A percentile compares a stretch with the other conserved stretches of the same genome.
phyloP scores from a whole-genome alignment of 2,329 filamentous ascomycete species.

The Penicillium sp. region DNA sequence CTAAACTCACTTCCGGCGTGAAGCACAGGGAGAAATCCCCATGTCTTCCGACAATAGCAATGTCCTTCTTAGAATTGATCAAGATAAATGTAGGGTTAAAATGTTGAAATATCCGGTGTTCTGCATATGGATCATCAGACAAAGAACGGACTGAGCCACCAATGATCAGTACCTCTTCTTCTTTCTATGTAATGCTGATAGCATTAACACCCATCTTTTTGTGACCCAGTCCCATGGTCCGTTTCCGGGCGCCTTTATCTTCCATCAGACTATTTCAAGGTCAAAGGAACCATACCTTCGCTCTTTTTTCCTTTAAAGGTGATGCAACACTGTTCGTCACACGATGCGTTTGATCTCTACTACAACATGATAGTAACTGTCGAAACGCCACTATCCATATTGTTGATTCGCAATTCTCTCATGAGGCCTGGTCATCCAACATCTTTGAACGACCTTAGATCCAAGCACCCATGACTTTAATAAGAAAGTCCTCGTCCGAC shows the following conservation, averaged over 20 bases:
- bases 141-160: constrained; percentile 15
- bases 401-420: constrained; percentile 5
- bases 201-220: constrained; percentile 21
- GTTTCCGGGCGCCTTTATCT: constrained; percentile 27
- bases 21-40: constrained; percentile 8
- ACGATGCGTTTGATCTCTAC: constrained; percentile 21
- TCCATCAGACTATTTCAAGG: constrained; percentile 25
- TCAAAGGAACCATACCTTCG: constrained; percentile 28
- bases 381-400: constrained; percentile 15
- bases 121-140: constrained; percentile 24
- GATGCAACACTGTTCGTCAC: constrained; percentile 24
- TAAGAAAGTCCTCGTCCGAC: constrained; percentile 15
- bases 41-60: constrained; percentile 9
- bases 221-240: constrained; percentile 35
- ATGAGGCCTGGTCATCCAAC: constrained; percentile 12
- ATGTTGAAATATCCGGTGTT: constrained; percentile 1
- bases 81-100: constrained; percentile 3
- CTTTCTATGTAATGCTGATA: constrained; percentile 35
- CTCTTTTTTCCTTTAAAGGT: constrained; percentile 8
- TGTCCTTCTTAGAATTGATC: neutral
- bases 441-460: constrained; percentile 2
- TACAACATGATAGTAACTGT: constrained; percentile 27
- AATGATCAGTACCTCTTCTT: constrained; percentile 9
- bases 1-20: constrained; percentile 14
- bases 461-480: constrained; percentile 18